These are phyloP conservation scores for Aspergillus steynii DNA, from an alignment of 495 filamentous ascomycete genomes.

Conservation along the genomic window DNA sequence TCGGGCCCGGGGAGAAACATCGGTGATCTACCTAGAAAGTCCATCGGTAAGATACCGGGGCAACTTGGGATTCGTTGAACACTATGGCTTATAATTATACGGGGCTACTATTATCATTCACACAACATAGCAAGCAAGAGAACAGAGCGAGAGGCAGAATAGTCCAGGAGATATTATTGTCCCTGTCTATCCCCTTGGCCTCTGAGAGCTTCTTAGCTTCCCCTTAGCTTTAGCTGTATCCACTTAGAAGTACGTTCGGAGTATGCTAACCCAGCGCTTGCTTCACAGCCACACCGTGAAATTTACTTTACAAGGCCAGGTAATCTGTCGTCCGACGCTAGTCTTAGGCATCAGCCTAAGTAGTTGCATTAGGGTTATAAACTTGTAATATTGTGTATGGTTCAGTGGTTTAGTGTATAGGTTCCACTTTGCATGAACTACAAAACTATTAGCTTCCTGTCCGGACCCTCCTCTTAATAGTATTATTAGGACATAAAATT, in stretches of 20 bases:
- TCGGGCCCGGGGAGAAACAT: neutral
- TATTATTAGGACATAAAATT: too few species aligned
- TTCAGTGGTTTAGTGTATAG: conserved; percentile 2
- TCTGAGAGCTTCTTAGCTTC: conserved; percentile 2
- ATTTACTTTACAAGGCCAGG: neutral
- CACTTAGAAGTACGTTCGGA: conserved; percentile 1
- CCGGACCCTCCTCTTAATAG: too few species aligned
- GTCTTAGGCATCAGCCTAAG: conserved; percentile 1
- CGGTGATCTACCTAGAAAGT: conserved; percentile 3
- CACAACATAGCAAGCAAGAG: neutral
- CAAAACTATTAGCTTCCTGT: neutral
- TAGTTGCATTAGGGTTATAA: conserved; percentile 5
- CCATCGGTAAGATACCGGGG: conserved; percentile 2
- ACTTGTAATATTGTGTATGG: conserved; percentile 3
- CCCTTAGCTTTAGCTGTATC: conserved; percentile 1
- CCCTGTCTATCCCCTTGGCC: conserved; percentile 1
- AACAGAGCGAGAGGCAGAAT: conserved; percentile 2
- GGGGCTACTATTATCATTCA: conserved; percentile 1
- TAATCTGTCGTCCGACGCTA: conserved; percentile 3
- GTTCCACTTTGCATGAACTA: neutral
- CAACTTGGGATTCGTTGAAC: conserved; percentile 3
- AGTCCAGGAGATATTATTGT: conserved; percentile 3
- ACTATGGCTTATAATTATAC: conserved; percentile 1
- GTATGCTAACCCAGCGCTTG: conserved; percentile 3
- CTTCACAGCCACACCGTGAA: neutral